Conservation (phyloP, 257 asterid genomes). For the Agastache rugosa region DNA sequence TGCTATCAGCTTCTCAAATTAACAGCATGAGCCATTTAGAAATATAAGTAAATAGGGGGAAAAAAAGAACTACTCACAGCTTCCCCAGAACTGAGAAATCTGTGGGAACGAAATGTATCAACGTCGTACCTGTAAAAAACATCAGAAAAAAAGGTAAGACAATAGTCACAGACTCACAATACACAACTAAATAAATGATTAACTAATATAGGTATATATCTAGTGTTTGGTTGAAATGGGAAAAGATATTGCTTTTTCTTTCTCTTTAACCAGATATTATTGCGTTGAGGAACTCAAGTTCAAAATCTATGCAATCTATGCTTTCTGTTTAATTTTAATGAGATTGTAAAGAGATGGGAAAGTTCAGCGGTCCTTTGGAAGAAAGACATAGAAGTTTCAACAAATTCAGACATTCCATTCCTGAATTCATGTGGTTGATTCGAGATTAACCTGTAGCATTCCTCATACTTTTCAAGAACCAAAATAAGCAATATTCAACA, state of each 20-base stretch:
- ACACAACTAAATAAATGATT: not conserved
- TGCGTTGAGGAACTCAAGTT: conserved; percentile 17
- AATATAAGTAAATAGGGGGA: not conserved
- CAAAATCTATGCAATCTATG: not conserved
- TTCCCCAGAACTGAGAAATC: conserved; percentile 67
- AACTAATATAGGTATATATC: not conserved
- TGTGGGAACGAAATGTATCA: conserved; percentile 68
- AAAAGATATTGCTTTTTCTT: conserved; percentile 10
- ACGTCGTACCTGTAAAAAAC: conserved; percentile 84
- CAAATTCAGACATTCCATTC: conserved; percentile 11
- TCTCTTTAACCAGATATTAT: not conserved
- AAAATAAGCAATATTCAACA: not conserved
- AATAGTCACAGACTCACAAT: no score
- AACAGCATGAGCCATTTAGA: conserved; percentile 19
- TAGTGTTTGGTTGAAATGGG: not conserved
- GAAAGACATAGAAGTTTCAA: conserved; percentile 15
- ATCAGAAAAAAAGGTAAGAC: conserved; percentile 2
- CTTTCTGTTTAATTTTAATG: not conserved
- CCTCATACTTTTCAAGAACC: not conserved
- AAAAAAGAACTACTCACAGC: conserved; percentile 63
- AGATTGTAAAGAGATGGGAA: conserved; percentile 9
- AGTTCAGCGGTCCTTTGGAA: conserved; percentile 2
- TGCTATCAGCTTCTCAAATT: conserved; percentile 19
- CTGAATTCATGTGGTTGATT: conserved; percentile 2
- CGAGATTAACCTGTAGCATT: not conserved